Base-by-base conservation (phyloP, 306 rosid species). In the Acacia crassicarpa region DNA sequence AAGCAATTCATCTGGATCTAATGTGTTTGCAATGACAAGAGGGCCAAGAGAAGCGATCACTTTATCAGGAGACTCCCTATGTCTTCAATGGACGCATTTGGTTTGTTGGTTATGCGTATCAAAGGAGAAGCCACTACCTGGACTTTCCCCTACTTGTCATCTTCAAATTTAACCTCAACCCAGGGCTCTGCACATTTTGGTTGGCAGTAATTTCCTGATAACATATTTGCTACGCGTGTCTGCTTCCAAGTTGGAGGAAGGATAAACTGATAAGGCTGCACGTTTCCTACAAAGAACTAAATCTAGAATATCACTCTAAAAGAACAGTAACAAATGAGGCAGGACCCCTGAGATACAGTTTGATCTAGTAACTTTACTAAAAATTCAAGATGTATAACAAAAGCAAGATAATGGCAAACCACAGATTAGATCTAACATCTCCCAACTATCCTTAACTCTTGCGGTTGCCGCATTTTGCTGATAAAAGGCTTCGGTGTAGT, bases 111-210 rank as follows among this genome's bases (percentile, higher is more conserved):
- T 30, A 93, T 81, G 71, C 98, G 98, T 49, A 95, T 91, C 81
- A 95, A 89, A 75, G 98, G 98, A 1, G 99, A 95, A 65, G 93
- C 99, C 49, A 95, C 98, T 9, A 93, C 91, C 87, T 95, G 97
- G 82, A 95, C 75, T 86, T 91, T 95, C 27, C 99, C 99, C 75
- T 93, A 98, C 17, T 87, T 93, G 38, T 92, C 98, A 82, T 95
- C 97, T 84, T 95, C 99, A 80, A 95, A 95, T 80, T 93, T 93
- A 23, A 95, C 99, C 88, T 93, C 99, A 16, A 95, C 93, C 99
- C 98, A 95, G 2, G 99, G 99, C 90, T 95, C 99, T 59, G 98
- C 99, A 83, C 99, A 95, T 82, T 93, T 95, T 38, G 99, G 99
- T 80, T 95, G 98, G 81, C 99, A 95, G 88, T 95, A 95, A 83